Percentiles rank a stretch among this genome's conserved stretches.
These are phyloP conservation scores for Peniophora sp. DNA, from an alignment of 1,284 basidiomycete species.

Conservation along the genomic window DNA sequence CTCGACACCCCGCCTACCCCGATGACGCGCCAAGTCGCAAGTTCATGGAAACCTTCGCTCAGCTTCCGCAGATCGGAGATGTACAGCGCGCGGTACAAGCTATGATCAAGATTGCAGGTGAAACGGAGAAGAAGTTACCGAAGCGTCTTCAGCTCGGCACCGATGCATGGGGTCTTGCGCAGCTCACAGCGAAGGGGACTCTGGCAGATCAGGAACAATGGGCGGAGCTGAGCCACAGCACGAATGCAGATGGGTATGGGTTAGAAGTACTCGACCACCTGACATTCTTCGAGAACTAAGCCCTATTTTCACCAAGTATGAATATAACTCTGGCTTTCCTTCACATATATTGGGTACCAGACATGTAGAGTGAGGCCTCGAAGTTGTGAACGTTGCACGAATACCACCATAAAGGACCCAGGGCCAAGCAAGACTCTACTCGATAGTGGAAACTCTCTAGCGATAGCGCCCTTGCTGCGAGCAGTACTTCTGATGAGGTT, in stretches of 20 bases:
- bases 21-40: conserved; percentile 5
- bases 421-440: no score
- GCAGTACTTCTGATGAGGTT: no score
- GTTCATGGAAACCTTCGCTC: conserved; percentile 5
- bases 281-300: no score
- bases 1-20: conserved; percentile 13
- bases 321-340: no score
- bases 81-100: conserved; percentile 12
- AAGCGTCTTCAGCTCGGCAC: conserved; percentile 26
- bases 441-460: no score
- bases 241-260: conserved; percentile 20
- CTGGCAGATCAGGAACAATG: conserved; percentile 20
- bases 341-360: no score
- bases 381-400: no score
- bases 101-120: conserved; percentile 14
- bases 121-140: conserved; percentile 17
- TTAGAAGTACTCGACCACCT: background rate
- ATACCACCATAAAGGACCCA: no score
- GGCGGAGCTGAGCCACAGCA: conserved; percentile 19
- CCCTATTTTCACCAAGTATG: no score
- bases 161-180: conserved; percentile 20
- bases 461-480: no score
- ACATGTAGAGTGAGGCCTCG: no score
- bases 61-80: conserved; percentile 8
- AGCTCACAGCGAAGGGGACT: conserved; percentile 20